These are phyloP conservation scores for Gymnopilus dilepis DNA, from an alignment of 768 basidiomycete species.

Conservation along the genomic window DNA sequence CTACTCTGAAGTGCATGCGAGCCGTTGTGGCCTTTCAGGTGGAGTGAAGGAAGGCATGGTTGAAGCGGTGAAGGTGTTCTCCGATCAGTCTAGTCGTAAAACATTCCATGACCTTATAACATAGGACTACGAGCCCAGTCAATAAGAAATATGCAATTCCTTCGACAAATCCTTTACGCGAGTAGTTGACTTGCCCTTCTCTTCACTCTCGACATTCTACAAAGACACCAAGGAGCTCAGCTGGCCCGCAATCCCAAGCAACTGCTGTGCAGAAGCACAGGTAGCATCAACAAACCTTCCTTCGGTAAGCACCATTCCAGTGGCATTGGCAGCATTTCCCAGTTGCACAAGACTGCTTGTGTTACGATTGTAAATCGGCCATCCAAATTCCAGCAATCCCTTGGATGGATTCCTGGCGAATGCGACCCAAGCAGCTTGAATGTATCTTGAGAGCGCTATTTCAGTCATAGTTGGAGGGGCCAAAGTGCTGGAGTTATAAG, in stretches of 20 bases:
- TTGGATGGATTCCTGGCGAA: conserved; percentile 45
- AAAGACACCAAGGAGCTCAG: not conserved
- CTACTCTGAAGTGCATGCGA: too few species aligned
- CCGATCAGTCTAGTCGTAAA: too few species aligned
- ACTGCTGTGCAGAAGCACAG: conserved; percentile 9
- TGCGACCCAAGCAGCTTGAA: conserved; percentile 46
- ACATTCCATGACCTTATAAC: too few species aligned
- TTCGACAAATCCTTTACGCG: too few species aligned
- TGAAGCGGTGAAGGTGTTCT: too few species aligned
- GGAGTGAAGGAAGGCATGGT: too few species aligned
- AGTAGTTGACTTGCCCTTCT: too few species aligned
- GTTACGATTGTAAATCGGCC: conserved; percentile 23
- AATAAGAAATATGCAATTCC: too few species aligned
- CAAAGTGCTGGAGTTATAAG: conserved; percentile 33
- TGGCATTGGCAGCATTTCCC: conserved; percentile 25
- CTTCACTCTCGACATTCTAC: too few species aligned
- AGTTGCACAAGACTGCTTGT: conserved; percentile 23
- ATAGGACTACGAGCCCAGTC: too few species aligned
- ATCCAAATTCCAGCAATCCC: conserved; percentile 31
- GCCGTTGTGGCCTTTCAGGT: too few species aligned
- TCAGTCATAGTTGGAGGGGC: conserved; percentile 28
- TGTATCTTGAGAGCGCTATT: conserved; percentile 38
- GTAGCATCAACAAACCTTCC: conserved; percentile 21
- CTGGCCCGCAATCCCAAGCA: conserved; percentile 6
- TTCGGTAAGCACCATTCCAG: conserved; percentile 22